Evolutionary conservation across 2,329 filamentous ascomycete genomes (phyloP).

Genomic region (Cladosporium halotolerans): DNA sequence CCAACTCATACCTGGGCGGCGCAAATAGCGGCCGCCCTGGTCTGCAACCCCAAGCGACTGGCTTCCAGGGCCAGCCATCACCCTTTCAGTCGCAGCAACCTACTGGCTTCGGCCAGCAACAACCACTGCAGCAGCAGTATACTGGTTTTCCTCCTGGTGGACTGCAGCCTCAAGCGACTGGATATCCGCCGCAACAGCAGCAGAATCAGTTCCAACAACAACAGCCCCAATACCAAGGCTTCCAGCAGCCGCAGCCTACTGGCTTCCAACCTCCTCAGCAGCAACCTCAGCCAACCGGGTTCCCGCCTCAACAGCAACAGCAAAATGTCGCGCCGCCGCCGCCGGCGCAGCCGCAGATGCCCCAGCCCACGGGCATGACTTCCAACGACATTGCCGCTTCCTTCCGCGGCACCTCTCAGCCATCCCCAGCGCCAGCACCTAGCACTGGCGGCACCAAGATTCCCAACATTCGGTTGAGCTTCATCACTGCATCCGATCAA

Average conservation of each 20-base stretch:
- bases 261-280: conserved; percentile 48
- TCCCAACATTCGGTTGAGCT: conserved; percentile 87
- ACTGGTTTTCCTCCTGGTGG: conserved; percentile 54
- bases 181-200: conserved; percentile 26
- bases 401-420: conserved; percentile 48
- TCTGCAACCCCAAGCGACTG: conserved; percentile 45
- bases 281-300: conserved; percentile 20
- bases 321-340: conserved; percentile 56
- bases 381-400: conserved; percentile 60
- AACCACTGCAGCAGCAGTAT: conserved; percentile 57
- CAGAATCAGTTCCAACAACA: conserved; percentile 37
- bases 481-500: conserved; percentile 92
- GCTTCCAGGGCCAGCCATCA: conserved; percentile 50
- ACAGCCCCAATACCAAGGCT: conserved; percentile 29
- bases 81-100: conserved; percentile 51
- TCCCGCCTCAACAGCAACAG: conserved; percentile 32
- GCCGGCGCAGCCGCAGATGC: conserved; percentile 38
- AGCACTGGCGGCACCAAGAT: conserved; percentile 66
- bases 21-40: conserved; percentile 68
- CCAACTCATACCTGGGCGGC: conserved; percentile 78
- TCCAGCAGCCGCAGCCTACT: conserved; percentile 38
- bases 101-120: conserved; percentile 41
- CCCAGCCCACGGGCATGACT: conserved; percentile 55
- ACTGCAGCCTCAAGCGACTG: conserved; percentile 31
- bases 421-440: conserved; percentile 52